Evolutionary conservation across 164 flowering plant species (phyloP).

Genomic region (Annona cherimola): DNA sequence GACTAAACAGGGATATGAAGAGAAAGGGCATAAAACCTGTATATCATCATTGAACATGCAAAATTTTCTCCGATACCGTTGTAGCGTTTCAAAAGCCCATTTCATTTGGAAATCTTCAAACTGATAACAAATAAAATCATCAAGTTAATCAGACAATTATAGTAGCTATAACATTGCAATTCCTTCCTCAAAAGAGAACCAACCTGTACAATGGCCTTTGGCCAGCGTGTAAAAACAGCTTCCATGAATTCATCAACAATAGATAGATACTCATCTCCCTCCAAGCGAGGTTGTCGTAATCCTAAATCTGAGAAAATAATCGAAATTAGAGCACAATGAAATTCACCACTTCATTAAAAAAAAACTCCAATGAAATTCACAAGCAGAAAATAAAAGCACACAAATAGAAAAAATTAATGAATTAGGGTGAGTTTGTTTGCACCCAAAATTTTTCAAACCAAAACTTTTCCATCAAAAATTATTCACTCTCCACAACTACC

Average conservation of each 20-base stretch:
- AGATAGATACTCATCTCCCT: constrained; percentile 88
- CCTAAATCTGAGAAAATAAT: constrained; percentile 73
- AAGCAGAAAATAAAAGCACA: neutral
- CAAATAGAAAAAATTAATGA: no score
- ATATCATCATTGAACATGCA: constrained; percentile 99
- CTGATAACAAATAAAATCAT: constrained; percentile 29
- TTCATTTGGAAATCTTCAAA: constrained; percentile 99
- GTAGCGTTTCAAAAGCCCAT: constrained; percentile 99
- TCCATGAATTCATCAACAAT: constrained; percentile 98
- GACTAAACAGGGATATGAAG: neutral
- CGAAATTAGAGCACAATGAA: neutral
- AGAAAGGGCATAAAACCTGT: constrained; percentile 48
- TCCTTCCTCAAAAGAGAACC: constrained; percentile 6
- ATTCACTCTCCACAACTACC: no score
- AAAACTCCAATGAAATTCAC: neutral
- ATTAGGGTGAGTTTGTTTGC: no score
- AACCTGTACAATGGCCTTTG: constrained; percentile 97
- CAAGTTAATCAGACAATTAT: neutral
- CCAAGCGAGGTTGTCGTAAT: constrained; percentile 82
- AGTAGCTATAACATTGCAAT: neutral
- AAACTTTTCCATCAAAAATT: no score
- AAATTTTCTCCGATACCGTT: constrained; percentile 76
- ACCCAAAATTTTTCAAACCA: no score
- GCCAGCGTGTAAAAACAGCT: constrained; percentile 91
- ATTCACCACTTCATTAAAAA: neutral